Base-by-base conservation (phyloP, 805 yeast species). In the Teunomyces kruisii region DNA sequence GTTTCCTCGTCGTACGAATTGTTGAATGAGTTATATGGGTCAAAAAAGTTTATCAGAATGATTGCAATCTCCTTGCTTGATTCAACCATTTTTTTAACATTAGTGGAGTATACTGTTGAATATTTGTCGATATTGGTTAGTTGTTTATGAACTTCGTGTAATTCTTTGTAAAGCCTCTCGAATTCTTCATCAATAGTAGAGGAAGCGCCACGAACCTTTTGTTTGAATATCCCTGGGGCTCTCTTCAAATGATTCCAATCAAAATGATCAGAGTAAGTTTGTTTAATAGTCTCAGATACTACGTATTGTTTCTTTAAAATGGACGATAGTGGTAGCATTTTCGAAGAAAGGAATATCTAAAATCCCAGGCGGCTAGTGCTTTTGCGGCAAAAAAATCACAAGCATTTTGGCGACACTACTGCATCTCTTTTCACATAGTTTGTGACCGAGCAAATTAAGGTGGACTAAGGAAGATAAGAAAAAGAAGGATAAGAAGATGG, bases 191-290 rank as follows among this genome's bases (percentile, higher is more conserved):
- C 60, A 67, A 16, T 58, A 49, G 59, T 67, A 24, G 38, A 42
- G 9, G 52, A 31, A 10, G 43, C 50, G 6, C 39, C 22, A 14
- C 35, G 35, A 4, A 40, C 47, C 13, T 40, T 48, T 31, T 37
- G 27, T 10, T 43, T 46, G 12, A 48, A 10, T 7, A 38, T 39
- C 24, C 44, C 48, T n/a, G 54, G 46, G 14, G 39, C 35, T 24
- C 61, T 43, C 38, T 58, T 65, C 30, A 65, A n/a, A 17, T 42
- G 44, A 24, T 53, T 45, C 68, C 67, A 63, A 46, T 60, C 61
- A 29, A 59, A 16, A 17, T 29, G 22, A 4, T 28, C 33, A 6
- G 22, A 8, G 12, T 14, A n/a, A 15, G 7, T 6, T 16, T 32
- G 26, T 19, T 41, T 27, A 28, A 14, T 10, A 14, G 14, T 31